Evolutionary conservation across 2,329 filamentous ascomycete species (phyloP), one percentile per base, ranked within the genome.

Genomic region (Pyrenophora graminea): DNA sequence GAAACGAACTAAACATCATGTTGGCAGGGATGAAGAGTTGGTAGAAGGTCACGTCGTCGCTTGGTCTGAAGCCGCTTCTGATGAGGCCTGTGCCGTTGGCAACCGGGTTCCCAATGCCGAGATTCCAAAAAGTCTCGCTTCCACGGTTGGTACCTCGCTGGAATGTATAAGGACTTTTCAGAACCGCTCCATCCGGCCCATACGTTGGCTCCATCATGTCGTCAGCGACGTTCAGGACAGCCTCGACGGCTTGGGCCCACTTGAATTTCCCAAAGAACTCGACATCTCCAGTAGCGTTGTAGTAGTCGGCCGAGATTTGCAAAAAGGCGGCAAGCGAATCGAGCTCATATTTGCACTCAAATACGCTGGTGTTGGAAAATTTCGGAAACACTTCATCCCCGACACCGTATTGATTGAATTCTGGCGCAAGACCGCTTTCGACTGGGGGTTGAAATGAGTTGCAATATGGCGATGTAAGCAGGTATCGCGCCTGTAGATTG

Each of bases 1-100:
- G 79, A 61, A 85, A 88, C 18, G 81, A 76, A 27, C 85, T 79
- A 59, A 91, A 86, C 87, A 90, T 89, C 87, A 91, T 91, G 47
- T 81, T 82, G 45, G 75, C 69, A 0, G 78, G 78, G 18, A 80
- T 76, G 63, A 77, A 77, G 42, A 78, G 67, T 56, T 80, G 77
- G 55, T 72, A 80, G 41, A 80, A 79, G 6, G 77, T 80, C 0
- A 75, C 61, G 58, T 81, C 79, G 56, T 81, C 79, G 23, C 76
- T 77, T 3, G 79, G 79, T 9, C 79, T 71, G 67, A 81, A 81
- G 10, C 75, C 78, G 3, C 75, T 78, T 33, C 79, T 70, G 45
- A 81, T 74, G 13, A 81, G 68, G 4, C 79, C 79, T 17, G 77
- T 80, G 38, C 73, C 76, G 45, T 76, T 76, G 21, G 73, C 72